Evolutionary conservation across 1,284 basidiomycete species (phyloP), one percentile per base, ranked within the genome.

Genomic region (Marasmius oreades): DNA sequence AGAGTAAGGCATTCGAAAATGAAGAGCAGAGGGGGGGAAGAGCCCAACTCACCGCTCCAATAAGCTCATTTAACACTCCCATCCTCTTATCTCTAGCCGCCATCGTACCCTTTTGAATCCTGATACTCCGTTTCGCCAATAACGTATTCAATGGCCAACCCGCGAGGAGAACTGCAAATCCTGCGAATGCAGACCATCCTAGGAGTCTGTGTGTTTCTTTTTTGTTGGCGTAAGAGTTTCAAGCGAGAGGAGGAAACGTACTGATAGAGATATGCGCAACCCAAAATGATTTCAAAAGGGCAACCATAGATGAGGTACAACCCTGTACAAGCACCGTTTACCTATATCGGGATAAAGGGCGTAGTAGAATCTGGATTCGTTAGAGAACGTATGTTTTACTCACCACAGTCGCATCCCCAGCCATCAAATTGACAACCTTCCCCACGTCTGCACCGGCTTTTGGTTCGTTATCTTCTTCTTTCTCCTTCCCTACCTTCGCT

Each of bases 81-180:
- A 97, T 95, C 1, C 95, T 81, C 66, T 86, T 87, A 66, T 98
- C 95, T 10, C 91, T 77, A 0, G 92, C 85, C 10, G 82, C 78
- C 43, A 88, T 74, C 22, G 91, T 69, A 7, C 85, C 85, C 68
- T 90, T 90, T 59, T 89, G 84, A 56, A 95, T 92, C 51, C 83
- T 71, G 31, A 86, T 76, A 52, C 79, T 82, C 3, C 89, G 79
- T 56, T 73, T 76, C 5, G 85, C 77, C 43, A 93, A 68, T 59
- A 73, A 80, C 55, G 79, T 85, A 67, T 92, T 92, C 53, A 93
- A 65, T 0, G 93, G 93, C 75, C 87, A 87, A 14, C 85, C 84
- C 14, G 88, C 69, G 14, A 88, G 58, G 5, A 95, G 73, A n/a
- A 92, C 79, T n/a, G 86, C 59, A 60, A 95, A 87, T 5, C 95